Base-by-base conservation (phyloP, 768 basidiomycete species). In the Kwoniella sp. region DNA sequence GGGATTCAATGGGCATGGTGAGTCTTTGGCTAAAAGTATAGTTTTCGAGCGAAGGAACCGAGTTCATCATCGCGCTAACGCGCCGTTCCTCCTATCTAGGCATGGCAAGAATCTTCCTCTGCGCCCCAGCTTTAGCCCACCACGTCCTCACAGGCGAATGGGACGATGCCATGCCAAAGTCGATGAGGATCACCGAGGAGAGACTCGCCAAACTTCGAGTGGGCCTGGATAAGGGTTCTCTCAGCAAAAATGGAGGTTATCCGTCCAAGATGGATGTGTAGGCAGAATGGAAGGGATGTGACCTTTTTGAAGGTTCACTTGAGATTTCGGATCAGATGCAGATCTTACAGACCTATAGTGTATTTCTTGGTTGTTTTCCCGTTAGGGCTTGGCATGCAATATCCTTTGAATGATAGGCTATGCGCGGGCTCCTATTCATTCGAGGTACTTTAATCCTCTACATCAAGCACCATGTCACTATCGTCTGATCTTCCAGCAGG, bases 71-170 rank as follows among this genome's bases (percentile, higher is more conserved):
- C 45, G 8, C 54, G 5, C 13, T 37, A 7, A 13, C 13, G 13
- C 34, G 7, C 13, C 13, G 34, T 25, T 22, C 20, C 50, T 31
- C n/a, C 2, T 31, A 31, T 28, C 30, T 41, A 66, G 64, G 70
- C 9, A 71, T 73, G 76, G 76, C 76, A 23, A 61, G 76, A 2
- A 77, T 77, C 65, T 75, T 75, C 66, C 60, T 66, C 23, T 77
- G 76, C 61, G 76, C 72, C 2, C 76, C 76, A 2, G 58, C 67
- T 4, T 60, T 75, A 8, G 76, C 73, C 4, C 26, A 37, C 22
- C 56, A 68, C 53, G 68, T 77, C 17, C 48, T 63, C 30, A 58
- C 57, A 9, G 73, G 70, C 7, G 56, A 63, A 29, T 77, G 68
- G 72, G 73, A 73, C 23, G 41, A 58, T 2, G 69, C 62, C 12